phyloP scores from a whole-genome alignment of 805 yeast genomes.

The Yueomyces sinensis region DNA sequence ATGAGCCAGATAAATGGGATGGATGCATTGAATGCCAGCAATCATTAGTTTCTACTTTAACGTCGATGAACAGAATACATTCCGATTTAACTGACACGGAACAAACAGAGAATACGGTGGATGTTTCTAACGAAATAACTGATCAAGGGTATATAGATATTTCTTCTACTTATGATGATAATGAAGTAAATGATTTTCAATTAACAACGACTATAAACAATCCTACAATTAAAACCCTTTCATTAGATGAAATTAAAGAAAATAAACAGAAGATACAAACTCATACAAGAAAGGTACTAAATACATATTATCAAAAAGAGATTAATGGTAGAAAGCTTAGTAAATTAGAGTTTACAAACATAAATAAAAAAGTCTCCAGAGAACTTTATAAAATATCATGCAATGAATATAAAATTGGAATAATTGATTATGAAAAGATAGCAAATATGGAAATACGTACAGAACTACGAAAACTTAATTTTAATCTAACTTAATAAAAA shows the following conservation, averaged over 20 bases:
- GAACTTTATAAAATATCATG: slow-evolving; percentile 33
- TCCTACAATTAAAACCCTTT: too few species aligned
- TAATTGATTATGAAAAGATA: slow-evolving; percentile 7
- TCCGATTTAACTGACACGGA: too few species aligned
- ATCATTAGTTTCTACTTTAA: too few species aligned
- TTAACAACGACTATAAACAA: too few species aligned
- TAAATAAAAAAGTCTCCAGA: slow-evolving; percentile 53
- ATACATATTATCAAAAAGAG: slow-evolving; percentile 31
- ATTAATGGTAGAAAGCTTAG: slow-evolving; percentile 12
- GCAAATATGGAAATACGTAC: slow-evolving; percentile 4
- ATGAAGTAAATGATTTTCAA: too few species aligned
- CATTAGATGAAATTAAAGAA: slow-evolving; percentile 10
- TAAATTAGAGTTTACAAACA: slow-evolving; percentile 36
- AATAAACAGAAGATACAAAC: slow-evolving; percentile 47
- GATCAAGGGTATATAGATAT: too few species aligned
- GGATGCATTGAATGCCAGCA: slow-evolving; percentile 11
- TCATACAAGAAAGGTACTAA: slow-evolving; percentile 38
- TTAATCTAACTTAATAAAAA: too few species aligned
- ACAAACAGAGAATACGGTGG: too few species aligned
- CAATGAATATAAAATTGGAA: slow-evolving; percentile 6
- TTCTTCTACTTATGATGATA: too few species aligned
- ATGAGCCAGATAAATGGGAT: slow-evolving; percentile 9
- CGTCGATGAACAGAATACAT: too few species aligned
- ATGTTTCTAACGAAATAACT: too few species aligned
- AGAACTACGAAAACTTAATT: too few species aligned